Evolutionary conservation across 2,329 filamentous ascomycete species (phyloP).

Genomic region (Cladosporium sp.): DNA sequence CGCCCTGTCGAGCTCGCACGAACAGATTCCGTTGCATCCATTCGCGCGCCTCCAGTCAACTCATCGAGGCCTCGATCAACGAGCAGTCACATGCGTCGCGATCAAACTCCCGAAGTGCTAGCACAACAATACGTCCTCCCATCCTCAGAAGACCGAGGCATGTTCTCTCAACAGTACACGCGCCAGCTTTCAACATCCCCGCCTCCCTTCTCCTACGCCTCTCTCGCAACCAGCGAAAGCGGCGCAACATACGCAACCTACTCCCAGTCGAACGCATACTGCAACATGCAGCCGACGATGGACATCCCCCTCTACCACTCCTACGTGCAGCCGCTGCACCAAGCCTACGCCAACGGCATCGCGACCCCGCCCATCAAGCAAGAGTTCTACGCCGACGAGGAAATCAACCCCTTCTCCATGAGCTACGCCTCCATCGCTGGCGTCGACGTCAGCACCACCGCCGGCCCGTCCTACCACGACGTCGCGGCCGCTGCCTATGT

Average conservation of each 20-base stretch:
- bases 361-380: conserved; percentile 54
- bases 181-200: conserved; percentile 66
- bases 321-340: conserved; percentile 48
- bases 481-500: conserved; percentile 58
- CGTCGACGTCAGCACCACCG: conserved; percentile 48
- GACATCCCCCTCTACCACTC: conserved; percentile 45
- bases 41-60: conserved; percentile 8
- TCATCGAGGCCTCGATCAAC: conserved; percentile 22
- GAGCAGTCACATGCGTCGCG: conserved; percentile 17
- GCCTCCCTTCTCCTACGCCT: conserved; percentile 60
- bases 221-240: conserved; percentile 59
- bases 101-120: conserved; percentile 19
- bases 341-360: conserved; percentile 36
- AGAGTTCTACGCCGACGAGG: conserved; percentile 56
- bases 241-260: conserved; percentile 44
- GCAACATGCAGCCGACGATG: conserved; percentile 40
- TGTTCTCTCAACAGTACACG: conserved; percentile 61
- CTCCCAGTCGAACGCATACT: conserved; percentile 16
- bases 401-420: conserved; percentile 61
- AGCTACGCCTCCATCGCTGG: conserved; percentile 60
- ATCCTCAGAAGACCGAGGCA: conserved; percentile 51
- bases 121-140: conserved; percentile 27
- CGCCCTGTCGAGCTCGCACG: conserved; percentile 48
- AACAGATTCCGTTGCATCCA: conserved; percentile 14
- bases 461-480: conserved; percentile 9